Base-by-base conservation (phyloP, 192 early-diverging fungal genomes). In the Phycomyces blakesleeanus region DNA sequence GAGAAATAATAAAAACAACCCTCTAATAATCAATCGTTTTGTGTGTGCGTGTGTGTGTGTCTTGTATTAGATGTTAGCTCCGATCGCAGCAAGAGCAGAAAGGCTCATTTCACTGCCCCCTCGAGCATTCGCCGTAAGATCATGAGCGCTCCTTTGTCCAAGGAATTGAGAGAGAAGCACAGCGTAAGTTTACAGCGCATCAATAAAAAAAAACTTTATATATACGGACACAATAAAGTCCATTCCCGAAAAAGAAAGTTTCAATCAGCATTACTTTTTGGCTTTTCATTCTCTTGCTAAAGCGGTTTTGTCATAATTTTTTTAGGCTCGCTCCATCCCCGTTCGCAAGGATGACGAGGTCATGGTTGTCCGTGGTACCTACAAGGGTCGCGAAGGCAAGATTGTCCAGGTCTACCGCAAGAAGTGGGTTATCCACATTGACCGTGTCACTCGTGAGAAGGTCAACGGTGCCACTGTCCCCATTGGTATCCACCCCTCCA, bases 331-430 rank as follows among this genome's bases (percentile, higher is more conserved):
- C 80, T 88, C 96, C 71, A 87, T 99, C 75, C 96, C 97, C 62
- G 86, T 99, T 77, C 93, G 94, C 81, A 89, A 91, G 81, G 95
- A 95, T 74, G 97, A 99, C 83, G 96, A 97, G 87, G 96, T 99
- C 69, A 80, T 85, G 66, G 87, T 99, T 72, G 87, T 93, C 73
- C 90, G 96, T 71, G 97, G 97, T 75, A 84, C 84, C 79, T 82
- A 88, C 88, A 97, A 97, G 89, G 95, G 93, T 75, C 91, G 90
- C 70, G 91, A 94, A 76, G 97, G 97, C 70, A 96, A 96, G 89
- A 92, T 99, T 63, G 77, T 83, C 70, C 83, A 88, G 63, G 94
- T 96, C 72, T 98, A 97, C 94, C 93, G 97, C 77, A 92, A 94
- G 83, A 97, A 95, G 89, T 99, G 89, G 89, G 89, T 96, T 61